phyloP scores from a whole-genome alignment of 2,329 filamentous ascomycete species.

The Aphanoascus verrucosus region DNA sequence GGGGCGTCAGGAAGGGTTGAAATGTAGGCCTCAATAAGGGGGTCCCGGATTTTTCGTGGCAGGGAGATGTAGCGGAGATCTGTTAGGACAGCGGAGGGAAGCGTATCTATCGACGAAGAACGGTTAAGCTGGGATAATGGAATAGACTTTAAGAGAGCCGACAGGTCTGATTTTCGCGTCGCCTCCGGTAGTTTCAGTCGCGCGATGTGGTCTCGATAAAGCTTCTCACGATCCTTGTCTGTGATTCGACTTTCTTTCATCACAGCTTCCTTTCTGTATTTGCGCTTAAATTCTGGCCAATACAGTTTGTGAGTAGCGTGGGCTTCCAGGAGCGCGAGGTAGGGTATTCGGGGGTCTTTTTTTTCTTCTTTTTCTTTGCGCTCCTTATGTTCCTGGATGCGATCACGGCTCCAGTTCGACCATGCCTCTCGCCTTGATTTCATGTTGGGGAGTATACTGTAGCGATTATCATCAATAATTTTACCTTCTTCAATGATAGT shows the following conservation, averaged over 20 bases:
- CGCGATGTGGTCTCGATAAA: constrained; percentile 39
- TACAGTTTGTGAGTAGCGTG: constrained; percentile 85
- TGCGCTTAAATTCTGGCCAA: constrained; percentile 93
- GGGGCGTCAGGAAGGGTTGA: constrained; percentile 34
- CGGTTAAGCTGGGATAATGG: constrained; percentile 32
- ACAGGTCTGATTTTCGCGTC: constrained; percentile 38
- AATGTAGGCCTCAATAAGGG: constrained; percentile 36
- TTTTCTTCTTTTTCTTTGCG: constrained; percentile 65
- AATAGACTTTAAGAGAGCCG: constrained; percentile 35
- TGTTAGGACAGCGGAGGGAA: constrained; percentile 34
- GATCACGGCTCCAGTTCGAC: constrained; percentile 70
- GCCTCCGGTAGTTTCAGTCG: constrained; percentile 38
- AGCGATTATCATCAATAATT: constrained; percentile 75
- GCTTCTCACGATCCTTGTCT: constrained; percentile 41
- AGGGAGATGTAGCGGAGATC: constrained; percentile 38
- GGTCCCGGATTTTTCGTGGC: constrained; percentile 29
- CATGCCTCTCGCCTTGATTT: constrained; percentile 71
- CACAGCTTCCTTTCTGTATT: constrained; percentile 67
- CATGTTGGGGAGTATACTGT: constrained; percentile 72
- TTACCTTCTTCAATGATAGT: constrained; percentile 72
- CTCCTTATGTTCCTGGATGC: constrained; percentile 61
- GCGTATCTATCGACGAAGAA: constrained; percentile 30
- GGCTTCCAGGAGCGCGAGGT: constrained; percentile 67
- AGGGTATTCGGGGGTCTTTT: constrained; percentile 71
- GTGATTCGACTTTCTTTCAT: constrained; percentile 47